Evolutionary conservation across 1,284 basidiomycete genomes (phyloP), one percentile per base, ranked within the genome.

Genomic region (Earliella scabrosa): DNA sequence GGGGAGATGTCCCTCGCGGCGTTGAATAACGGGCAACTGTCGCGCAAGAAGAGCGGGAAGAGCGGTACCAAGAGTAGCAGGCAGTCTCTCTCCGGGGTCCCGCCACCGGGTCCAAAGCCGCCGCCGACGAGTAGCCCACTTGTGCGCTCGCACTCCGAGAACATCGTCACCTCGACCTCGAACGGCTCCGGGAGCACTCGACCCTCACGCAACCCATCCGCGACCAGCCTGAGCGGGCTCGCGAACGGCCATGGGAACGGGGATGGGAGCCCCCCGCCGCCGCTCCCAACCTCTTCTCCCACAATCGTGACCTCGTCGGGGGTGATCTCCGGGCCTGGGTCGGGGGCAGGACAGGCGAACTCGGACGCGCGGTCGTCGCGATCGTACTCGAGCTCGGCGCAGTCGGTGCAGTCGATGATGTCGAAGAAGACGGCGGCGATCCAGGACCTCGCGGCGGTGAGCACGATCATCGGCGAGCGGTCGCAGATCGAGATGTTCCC

Each of bases 401-500:
- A 52, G 35, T 50, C 56, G 20, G 24, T 43, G 44, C 21, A 34
- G 48, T 50, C 51, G 31, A 55, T 59, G 53, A 46, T 51, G 45
- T 58, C 58, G 44, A 49, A 46, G 54, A 56, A 54, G 26, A 54
- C 54, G 27, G 58, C 58, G 29, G 56, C 60, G 50, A 52, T 64
- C 23, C 58, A 58, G 46, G 54, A 55, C 40, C 52, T 58, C 38
- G 57, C 54, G 11, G 59, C 54, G 40, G 45, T 47, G 54, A 60
- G 59, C 55, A 60, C 59, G 45, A 51, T 49, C 16, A 54, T 60
- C 48, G 55, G 66, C 50, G 48, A 55, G 50, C 40, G 57, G 56
- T 26, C 44, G 35, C 24, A 57, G 59, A 45, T 52, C 50, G 52
- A 57, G 38, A 49, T 83, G 45, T 73, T 85, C 47, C 74, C 78